A percentile compares a stretch with the other conserved stretches of the same genome.
Evolutionary conservation across 106 monocot genomes (phyloP).

Genomic region (Gastrodia elata): DNA sequence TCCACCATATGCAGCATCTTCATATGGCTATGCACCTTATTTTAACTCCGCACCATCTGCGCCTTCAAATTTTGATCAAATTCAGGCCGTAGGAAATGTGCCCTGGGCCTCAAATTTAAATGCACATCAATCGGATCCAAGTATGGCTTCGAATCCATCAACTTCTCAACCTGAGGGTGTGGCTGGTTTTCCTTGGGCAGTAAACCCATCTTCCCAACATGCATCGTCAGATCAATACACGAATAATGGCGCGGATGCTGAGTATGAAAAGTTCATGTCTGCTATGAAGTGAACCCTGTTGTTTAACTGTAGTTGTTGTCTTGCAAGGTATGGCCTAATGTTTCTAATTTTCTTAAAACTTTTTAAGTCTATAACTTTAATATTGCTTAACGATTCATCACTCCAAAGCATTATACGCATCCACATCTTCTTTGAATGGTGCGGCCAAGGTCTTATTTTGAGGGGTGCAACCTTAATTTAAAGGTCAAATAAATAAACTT

Average conservation of each 20-base stretch:
- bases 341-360: not conserved
- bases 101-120: slow-evolving; percentile 15
- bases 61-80: slow-evolving; percentile 18
- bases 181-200: slow-evolving; percentile 20
- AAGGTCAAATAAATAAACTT: too few relatives aligned
- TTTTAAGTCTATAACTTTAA: not conserved
- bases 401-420: not conserved
- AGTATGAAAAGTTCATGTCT: slow-evolving; percentile 54
- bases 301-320: not conserved
- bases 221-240: slow-evolving; percentile 16
- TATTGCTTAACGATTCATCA: not conserved
- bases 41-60: slow-evolving; percentile 22
- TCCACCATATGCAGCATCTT: slow-evolving; percentile 33
- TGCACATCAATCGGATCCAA: not conserved
- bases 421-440: too few relatives aligned
- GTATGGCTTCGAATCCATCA: not conserved
- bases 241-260: slow-evolving; percentile 30
- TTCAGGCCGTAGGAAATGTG: slow-evolving; percentile 17
- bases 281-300: slow-evolving; percentile 43
- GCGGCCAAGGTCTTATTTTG: too few relatives aligned
- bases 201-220: slow-evolving; percentile 22
- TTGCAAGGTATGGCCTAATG: slow-evolving; percentile 6
- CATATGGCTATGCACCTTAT: slow-evolving; percentile 29
- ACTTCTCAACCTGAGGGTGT: slow-evolving; percentile 8
- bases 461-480: too few relatives aligned